Base-by-base conservation (phyloP, 1,284 basidiomycete species). In the Fomitopsis palustris region DNA sequence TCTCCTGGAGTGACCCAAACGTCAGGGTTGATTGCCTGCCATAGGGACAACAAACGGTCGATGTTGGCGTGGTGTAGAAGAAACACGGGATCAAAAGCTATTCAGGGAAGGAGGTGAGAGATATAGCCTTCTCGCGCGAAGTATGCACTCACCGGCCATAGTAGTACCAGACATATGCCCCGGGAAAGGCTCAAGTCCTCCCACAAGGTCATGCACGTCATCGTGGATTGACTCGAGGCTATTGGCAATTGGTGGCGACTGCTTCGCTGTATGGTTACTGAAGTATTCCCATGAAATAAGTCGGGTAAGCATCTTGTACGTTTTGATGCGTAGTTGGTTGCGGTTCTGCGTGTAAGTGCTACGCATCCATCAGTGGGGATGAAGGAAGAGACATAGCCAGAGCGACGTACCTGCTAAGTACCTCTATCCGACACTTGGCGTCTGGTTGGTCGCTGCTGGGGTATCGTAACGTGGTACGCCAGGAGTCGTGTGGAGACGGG, bases 141-240 rank as follows among this genome's bases (percentile, higher is more conserved):
- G 25, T 51, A 35, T 14, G 16, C 21, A 53, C 63, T 17, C 58
- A 77, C 62, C 72, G 27, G 78, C 78, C 12, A 71, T 66, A 3
- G 61, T 56, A 8, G 75, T 70, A 59, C 76, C 69, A n/a, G 64
- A 60, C 80, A 83, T 82, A n/a, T 81, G 77, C 12, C 81, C 81
- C 42, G n/a, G 5, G 19, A 29, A 38, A 1, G 38, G 12, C 6
- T 9, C 17, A 10, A 65, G 70, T 0, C 79, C 75, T 49, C 77
- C 77, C 19, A 77, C 71, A 31, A 72, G 63, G 35, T 71, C 72
- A 57, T 82, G 81, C 19, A 83, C 74, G 27, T 67, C 64, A 60
- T 81, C 79, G 62, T 84, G 81, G 47, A 83, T 78, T 16, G 74
- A 72, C 60, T 84, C 81, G 16, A 84, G 58, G 63, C 78, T 80